phyloP scores from a whole-genome alignment of 257 asterid species.

The Prunella vulgaris region DNA sequence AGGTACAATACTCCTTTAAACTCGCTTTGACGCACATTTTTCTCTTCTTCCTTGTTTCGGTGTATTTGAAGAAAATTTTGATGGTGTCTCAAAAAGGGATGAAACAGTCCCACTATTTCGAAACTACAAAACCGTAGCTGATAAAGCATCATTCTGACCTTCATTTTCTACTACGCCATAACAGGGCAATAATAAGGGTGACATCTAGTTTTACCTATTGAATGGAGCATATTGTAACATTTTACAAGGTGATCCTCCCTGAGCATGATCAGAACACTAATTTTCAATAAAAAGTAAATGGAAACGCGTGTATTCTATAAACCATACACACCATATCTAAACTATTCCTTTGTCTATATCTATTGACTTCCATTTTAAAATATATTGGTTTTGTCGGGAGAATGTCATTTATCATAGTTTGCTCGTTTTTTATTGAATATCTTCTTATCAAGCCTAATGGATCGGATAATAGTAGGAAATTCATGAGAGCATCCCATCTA shows the following conservation, averaged over 20 bases:
- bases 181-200: background rate
- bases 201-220: background rate
- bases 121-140: background rate
- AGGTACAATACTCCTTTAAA: constrained; percentile 36
- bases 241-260: background rate
- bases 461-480: background rate
- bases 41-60: background rate
- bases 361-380: background rate
- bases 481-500: background rate
- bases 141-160: background rate
- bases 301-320: background rate
- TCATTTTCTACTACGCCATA: background rate
- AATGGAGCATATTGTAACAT: background rate
- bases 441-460: too few relatives aligned
- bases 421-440: background rate
- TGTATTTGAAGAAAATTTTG: background rate
- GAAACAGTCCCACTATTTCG: background rate
- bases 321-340: background rate
- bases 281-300: background rate
- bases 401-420: background rate
- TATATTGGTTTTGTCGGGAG: background rate
- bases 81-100: background rate
- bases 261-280: background rate
- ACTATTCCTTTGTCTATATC: background rate
- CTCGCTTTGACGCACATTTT: background rate